These are phyloP conservation scores for Pseudotsuga menziesii DNA, from an alignment of 75 land plant genomes.

Conservation along the genomic window DNA sequence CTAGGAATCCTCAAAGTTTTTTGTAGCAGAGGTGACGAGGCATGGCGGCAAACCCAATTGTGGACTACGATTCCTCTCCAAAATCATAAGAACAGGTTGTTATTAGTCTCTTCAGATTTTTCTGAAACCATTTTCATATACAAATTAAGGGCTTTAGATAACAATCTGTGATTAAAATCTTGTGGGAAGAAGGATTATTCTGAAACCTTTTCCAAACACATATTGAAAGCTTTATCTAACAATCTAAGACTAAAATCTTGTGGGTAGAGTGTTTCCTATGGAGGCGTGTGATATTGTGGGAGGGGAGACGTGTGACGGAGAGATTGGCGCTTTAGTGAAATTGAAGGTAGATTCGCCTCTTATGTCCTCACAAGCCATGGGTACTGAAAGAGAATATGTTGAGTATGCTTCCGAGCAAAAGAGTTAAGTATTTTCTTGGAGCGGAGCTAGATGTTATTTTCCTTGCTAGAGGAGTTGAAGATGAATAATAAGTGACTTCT, in stretches of 20 bases:
- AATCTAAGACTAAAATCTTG: neutral
- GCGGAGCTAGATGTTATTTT: no score
- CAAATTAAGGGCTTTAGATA: neutral
- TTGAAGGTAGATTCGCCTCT: slow-evolving; percentile 8
- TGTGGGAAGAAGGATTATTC: no score
- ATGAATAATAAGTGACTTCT: no score
- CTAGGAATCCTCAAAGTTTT: neutral
- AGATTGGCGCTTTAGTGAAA: slow-evolving; percentile 46
- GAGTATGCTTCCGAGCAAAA: slow-evolving; percentile 38
- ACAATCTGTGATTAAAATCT: neutral
- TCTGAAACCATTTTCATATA: neutral
- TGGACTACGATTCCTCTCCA: slow-evolving; percentile 11
- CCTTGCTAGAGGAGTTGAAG: no score
- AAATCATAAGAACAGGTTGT: slow-evolving; percentile 5
- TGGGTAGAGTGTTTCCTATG: slow-evolving; percentile 51
- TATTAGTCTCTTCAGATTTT: neutral
- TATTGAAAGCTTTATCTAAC: neutral
- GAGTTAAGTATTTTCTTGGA: slow-evolving; percentile 26
- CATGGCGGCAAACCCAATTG: neutral
- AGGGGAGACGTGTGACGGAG: slow-evolving; percentile 44
- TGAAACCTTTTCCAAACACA: neutral
- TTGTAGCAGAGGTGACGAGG: neutral
- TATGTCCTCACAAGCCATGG: slow-evolving; percentile 3
- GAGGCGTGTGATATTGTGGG: slow-evolving; percentile 65
- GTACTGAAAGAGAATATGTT: slow-evolving; percentile 43